A percentile compares a stretch with the other conserved stretches of the same genome.
phyloP scores from a whole-genome alignment of 768 basidiomycete genomes.

The Boletus tomentosulus region DNA sequence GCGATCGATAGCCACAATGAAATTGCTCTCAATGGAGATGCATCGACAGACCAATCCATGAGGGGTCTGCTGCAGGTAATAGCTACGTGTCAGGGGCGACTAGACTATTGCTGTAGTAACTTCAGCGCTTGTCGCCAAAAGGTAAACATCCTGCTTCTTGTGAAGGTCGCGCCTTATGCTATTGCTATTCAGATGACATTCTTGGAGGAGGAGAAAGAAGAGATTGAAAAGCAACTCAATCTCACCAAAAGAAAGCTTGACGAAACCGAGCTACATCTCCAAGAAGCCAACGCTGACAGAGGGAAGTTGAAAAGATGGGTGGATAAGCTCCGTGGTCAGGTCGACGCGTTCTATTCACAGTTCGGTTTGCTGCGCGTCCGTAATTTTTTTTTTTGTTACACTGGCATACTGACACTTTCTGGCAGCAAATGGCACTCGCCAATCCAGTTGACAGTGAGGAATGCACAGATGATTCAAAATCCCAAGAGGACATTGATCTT shows the following conservation, averaged over 20 bases:
- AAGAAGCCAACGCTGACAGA: constrained; percentile 15
- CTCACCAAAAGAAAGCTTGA: constrained; percentile 14
- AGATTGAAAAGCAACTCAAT: constrained; percentile 14
- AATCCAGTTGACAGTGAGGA: constrained; percentile 2
- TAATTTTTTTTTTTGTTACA: background rate
- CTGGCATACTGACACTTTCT: background rate
- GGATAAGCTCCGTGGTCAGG: constrained; percentile 3
- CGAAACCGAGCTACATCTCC: constrained; percentile 15
- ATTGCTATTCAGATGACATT: constrained; percentile 9
- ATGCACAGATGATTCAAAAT: background rate
- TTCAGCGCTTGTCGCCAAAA: constrained; percentile 10
- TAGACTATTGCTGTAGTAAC: constrained; percentile 8
- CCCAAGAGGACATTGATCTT: background rate
- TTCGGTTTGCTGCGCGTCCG: constrained; percentile 12
- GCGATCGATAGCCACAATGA: background rate
- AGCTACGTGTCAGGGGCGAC: constrained; percentile 14
- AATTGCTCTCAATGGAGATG: background rate
- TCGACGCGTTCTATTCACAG: constrained; percentile 10
- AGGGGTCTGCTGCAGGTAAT: constrained; percentile 13
- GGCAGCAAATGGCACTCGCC: constrained; percentile 8
- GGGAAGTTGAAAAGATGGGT: constrained; percentile 10
- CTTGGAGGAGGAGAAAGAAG: constrained; percentile 13
- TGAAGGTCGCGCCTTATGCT: background rate
- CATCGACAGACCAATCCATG: background rate
- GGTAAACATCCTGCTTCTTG: constrained; percentile 2